Base-by-base conservation (phyloP, 140 eudicot genomes). In the Stevia rebaudiana region DNA sequence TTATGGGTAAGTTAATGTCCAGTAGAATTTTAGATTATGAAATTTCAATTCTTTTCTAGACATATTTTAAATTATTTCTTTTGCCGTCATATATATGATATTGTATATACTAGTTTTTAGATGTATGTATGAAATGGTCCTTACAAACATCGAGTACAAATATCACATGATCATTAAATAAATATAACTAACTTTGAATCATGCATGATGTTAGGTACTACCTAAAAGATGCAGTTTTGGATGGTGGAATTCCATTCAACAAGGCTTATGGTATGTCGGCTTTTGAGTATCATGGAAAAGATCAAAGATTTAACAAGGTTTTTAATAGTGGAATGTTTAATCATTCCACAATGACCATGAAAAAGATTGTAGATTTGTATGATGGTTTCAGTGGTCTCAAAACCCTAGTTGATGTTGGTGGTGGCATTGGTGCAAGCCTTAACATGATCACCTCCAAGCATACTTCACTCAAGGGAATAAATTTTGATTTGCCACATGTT, bases 211-310 rank as follows among this genome's bases (percentile, higher is more conserved):
- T 28, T 33, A 87, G 95, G 95, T 85, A 88, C 77, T 74, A 88
- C 63, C 46, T 91, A 59, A 87, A 87, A 79, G 98, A 91, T 72
- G 96, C 94, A 28, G 92, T 92, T 67, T 74, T 92, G 31, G 87
- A 92, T 8, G 98, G 98, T 39, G 95, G 96, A 41, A 83, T 85
- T 30, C 94, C 98, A 28, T 92, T 92, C 77, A 85, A 92, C 81
- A 92, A 92, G 67, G 95, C 96, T 11, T 83, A 92, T 61, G 98
- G 95, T 52, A 92, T 85, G 96, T 72, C 85, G 0, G 89, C 94
- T 24, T 92, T 82, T 46, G 96, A 88, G 22, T 85, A 87, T 80
- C 87, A 83, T 60, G 96, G 98, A 3, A 92, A 77, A 12, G 96
- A 92, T 55, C 81, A 83, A 35, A 79, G 94, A 50, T 88, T 85